Base-by-base conservation (phyloP, 129 eudicot genomes). In the Silybum marianum region DNA sequence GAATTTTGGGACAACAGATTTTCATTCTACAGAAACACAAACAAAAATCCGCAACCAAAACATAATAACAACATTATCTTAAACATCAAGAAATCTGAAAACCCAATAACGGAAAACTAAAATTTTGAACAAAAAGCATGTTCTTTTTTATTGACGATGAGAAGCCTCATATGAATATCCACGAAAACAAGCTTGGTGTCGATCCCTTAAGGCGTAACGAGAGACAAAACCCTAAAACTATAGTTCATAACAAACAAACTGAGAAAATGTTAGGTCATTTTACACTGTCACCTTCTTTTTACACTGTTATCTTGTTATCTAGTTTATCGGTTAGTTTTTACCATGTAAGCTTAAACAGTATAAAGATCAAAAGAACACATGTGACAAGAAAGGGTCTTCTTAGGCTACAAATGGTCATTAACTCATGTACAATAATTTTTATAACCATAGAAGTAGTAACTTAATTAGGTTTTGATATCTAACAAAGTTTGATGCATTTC, bases 371-470 rank as follows among this genome's bases (percentile, higher is more conserved):
- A 34, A 70, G 13, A 79, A 79, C 76, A 48, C n/a, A 13, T 6
- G 69, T 48, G 76, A 79, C 76, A 69, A 79, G 14, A 79, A 48
- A 48, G 24, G 48, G 23, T 79, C n/a, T 46, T 44, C 75, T 25
- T 78, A 26, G 76, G 75, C 18, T 78, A 46, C 58, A 81, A 65
- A 81, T 63, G 75, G 85, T 74, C 75, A 74, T 74, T 6, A 58
- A 58, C 66, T 58, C 23, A 74, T 81, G 80, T 44, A 74, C 75
- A 66, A 66, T 21, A 73, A 65, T 22, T 66, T 22, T 21, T 0
- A 5, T 19, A 73, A 63, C 48, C 67, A 16, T 23, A 81, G 8
- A 66, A 54, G 11, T 66, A 26, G 18, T 66, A 65, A 66, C 74
- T 42, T 74, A 60, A 58, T 58, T 58, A 40, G 40, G 19, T 67